Evolutionary conservation across 2,329 filamentous ascomycete species (phyloP).

Genomic region (Sordariomycetes sp.): DNA sequence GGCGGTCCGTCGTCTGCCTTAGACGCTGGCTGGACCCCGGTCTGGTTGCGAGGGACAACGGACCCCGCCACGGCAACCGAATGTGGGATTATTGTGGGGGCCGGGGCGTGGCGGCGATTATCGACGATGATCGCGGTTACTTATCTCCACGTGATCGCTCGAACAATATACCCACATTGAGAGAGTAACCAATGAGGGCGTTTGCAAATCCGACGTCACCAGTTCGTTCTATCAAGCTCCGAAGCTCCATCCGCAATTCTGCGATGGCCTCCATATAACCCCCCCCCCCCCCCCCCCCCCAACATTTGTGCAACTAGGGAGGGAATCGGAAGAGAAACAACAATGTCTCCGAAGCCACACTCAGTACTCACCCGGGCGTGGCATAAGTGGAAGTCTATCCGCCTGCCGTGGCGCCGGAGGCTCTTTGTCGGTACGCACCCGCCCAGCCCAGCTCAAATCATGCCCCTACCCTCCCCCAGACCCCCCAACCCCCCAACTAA

Average conservation of each 20-base stretch:
- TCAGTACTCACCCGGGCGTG: constrained; percentile 24
- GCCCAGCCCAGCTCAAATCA: too few relatives aligned
- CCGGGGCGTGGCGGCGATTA: neutral
- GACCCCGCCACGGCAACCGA: constrained; percentile 1
- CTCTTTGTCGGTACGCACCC: constrained; percentile 42
- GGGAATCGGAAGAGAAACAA: neutral
- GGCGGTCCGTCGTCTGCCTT: neutral
- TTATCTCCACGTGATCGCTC: neutral
- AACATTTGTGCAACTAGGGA: neutral
- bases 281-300: too few relatives aligned
- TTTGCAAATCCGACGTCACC: neutral
- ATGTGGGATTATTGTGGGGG: neutral
- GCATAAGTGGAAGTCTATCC: constrained; percentile 49
- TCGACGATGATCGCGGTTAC: neutral
- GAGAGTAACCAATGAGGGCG: neutral
- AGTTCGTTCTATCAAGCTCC: neutral
- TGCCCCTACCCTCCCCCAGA: neutral
- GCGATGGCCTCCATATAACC: neutral
- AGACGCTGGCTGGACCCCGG: neutral
- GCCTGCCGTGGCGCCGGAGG: constrained; percentile 49
- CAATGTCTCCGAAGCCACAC: constrained; percentile 6
- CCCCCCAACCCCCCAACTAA: neutral
- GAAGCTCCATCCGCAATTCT: neutral
- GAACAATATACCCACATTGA: too few relatives aligned
- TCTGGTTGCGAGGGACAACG: constrained; percentile 5